These are phyloP conservation scores for Mycena leptocephala DNA, from an alignment of 768 basidiomycete genomes.

Conservation along the genomic window DNA sequence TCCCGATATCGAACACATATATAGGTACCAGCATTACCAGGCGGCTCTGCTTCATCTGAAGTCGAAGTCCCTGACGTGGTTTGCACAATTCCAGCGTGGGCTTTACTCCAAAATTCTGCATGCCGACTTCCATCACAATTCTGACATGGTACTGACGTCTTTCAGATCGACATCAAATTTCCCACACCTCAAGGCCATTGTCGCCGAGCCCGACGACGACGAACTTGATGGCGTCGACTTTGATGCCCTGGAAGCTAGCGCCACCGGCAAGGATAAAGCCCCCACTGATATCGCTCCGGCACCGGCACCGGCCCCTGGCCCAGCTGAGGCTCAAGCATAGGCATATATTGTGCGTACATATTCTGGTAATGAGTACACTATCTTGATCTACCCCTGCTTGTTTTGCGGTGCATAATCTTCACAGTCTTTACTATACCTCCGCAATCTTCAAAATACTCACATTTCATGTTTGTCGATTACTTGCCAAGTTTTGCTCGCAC, in stretches of 20 bases:
- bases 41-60: neutral
- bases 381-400: too few species aligned
- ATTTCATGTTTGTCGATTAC: too few species aligned
- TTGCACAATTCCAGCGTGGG: neutral
- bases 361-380: too few species aligned
- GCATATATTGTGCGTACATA: too few species aligned
- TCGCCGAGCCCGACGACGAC: neutral
- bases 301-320: too few species aligned
- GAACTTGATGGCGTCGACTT: slow-evolving; percentile 11
- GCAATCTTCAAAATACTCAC: too few species aligned
- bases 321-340: too few species aligned
- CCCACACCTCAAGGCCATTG: slow-evolving; percentile 2
- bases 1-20: too few species aligned
- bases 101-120: slow-evolving; percentile 15
- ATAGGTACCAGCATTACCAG: neutral
- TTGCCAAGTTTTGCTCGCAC: too few species aligned
- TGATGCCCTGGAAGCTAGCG: slow-evolving; percentile 4
- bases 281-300: too few species aligned
- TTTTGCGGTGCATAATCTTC: too few species aligned
- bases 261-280: neutral
- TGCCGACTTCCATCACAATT: neutral
- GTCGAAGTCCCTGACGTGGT: neutral
- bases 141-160: neutral
- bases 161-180: neutral
- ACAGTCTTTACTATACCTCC: too few species aligned